These are phyloP conservation scores for Coprinopsis sp. DNA, from an alignment of 768 basidiomycete genomes.

Conservation along the genomic window DNA sequence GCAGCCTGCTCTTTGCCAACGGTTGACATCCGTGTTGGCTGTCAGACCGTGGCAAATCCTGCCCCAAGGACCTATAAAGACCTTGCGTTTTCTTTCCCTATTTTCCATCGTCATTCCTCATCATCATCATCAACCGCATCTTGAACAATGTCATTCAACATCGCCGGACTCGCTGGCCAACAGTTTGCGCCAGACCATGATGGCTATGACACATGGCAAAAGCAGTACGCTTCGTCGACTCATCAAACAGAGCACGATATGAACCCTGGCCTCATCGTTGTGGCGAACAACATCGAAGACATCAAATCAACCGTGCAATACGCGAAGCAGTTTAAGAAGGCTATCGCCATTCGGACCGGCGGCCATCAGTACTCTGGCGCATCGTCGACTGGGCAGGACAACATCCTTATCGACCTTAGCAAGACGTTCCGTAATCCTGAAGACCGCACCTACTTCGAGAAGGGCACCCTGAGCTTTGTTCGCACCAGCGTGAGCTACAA, in stretches of 20 bases:
- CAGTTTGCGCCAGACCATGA: neutral
- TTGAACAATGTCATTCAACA: too few species aligned
- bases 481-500: conserved; percentile 8
- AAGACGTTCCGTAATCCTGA: conserved; percentile 2
- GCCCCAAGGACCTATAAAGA: too few species aligned
- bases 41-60: too few species aligned
- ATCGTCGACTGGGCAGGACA: conserved; percentile 7
- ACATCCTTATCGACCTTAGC: conserved; percentile 11
- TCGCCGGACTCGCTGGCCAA: neutral
- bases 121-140: too few species aligned
- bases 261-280: conserved; percentile 7
- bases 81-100: too few species aligned
- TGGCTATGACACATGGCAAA: conserved; percentile 4
- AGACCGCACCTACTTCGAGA: conserved; percentile 1
- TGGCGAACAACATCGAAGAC: conserved; percentile 6
- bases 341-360: conserved; percentile 10
- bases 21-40: too few species aligned
- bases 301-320: conserved; percentile 4
- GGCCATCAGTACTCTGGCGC: conserved; percentile 14
- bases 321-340: conserved; percentile 8
- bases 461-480: conserved; percentile 2
- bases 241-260: conserved; percentile 6
- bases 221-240: conserved; percentile 10
- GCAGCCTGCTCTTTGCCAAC: too few species aligned
- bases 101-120: too few species aligned